Evolutionary conservation across 176 grass and related monocot genomes (phyloP).

Genomic region (Musa schizocarpa): DNA sequence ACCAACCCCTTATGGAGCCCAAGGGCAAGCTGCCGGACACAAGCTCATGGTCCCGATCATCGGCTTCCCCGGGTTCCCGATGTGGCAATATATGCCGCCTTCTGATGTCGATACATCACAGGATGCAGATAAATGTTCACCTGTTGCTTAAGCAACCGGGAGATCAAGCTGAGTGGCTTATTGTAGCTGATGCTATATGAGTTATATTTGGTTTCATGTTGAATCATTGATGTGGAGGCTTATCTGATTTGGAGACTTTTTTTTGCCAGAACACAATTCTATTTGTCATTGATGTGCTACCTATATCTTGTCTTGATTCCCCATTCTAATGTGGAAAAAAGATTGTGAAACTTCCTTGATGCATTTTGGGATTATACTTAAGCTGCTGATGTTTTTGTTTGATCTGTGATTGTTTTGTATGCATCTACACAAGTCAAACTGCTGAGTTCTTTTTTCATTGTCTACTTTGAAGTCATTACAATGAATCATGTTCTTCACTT

Average conservation of each 20-base stretch:
- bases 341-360: background rate
- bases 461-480: no score
- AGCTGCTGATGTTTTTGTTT: no score
- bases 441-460: no score
- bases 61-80: slow-evolving; percentile 46
- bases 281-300: background rate
- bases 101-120: slow-evolving; percentile 62
- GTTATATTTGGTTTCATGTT: background rate
- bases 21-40: slow-evolving; percentile 35
- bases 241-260: background rate
- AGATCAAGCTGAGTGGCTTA: background rate
- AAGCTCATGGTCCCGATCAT: slow-evolving; percentile 69
- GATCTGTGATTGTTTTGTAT: no score
- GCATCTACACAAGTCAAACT: no score
- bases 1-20: slow-evolving; percentile 43
- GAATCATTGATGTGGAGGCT: background rate
- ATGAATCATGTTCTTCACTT: no score
- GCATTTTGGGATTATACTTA: no score
- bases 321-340: background rate
- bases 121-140: slow-evolving; percentile 53
- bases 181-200: background rate
- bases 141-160: slow-evolving; percentile 40
- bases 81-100: slow-evolving; percentile 82
- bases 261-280: background rate
- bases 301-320: background rate